A percentile compares a stretch with the other conserved stretches of the same genome.
phyloP scores from a whole-genome alignment of 2,329 filamentous ascomycete species.

The Paecilomyces fulvus region DNA sequence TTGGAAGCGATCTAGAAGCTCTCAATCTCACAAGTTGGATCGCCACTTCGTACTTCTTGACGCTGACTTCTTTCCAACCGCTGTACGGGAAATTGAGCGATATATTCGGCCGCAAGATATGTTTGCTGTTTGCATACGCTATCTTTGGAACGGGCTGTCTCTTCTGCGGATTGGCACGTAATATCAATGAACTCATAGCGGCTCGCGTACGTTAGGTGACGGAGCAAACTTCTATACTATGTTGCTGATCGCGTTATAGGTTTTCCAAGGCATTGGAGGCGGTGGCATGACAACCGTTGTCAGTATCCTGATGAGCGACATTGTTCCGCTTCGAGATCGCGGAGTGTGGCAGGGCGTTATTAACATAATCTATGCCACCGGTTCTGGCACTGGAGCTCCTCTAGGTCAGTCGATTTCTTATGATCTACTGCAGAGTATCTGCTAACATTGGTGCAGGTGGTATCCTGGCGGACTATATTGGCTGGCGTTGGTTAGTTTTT shows the following conservation, averaged over 20 bases:
- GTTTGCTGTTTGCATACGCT: slow-evolving; percentile 55
- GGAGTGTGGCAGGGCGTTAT: slow-evolving; percentile 67
- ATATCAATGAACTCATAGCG: slow-evolving; percentile 57
- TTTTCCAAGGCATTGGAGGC: slow-evolving; percentile 57
- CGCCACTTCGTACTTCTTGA: slow-evolving; percentile 62
- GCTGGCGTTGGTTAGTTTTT: slow-evolving; percentile 60
- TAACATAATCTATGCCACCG: slow-evolving; percentile 63
- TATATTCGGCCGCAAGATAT: slow-evolving; percentile 61
- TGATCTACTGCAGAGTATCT: background rate
- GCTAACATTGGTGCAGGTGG: slow-evolving; percentile 37
- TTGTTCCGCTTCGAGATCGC: slow-evolving; percentile 59
- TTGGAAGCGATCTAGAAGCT: slow-evolving; percentile 66
- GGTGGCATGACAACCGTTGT: slow-evolving; percentile 65
- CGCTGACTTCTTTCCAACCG: slow-evolving; percentile 66
- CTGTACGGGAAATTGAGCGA: slow-evolving; percentile 64
- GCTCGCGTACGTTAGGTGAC: slow-evolving; percentile 43
- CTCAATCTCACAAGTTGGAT: slow-evolving; percentile 71
- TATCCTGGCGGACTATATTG: slow-evolving; percentile 61
- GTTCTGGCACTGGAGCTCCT: slow-evolving; percentile 61
- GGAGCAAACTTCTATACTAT: slow-evolving; percentile 11
- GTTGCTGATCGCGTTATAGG: slow-evolving; percentile 19
- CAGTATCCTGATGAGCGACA: slow-evolving; percentile 61
- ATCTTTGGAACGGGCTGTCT: slow-evolving; percentile 59
- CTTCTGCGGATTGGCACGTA: slow-evolving; percentile 52
- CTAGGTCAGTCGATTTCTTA: slow-evolving; percentile 38